Conservation (phyloP, 257 asterid genomes). For the Scutellaria barbata region DNA sequence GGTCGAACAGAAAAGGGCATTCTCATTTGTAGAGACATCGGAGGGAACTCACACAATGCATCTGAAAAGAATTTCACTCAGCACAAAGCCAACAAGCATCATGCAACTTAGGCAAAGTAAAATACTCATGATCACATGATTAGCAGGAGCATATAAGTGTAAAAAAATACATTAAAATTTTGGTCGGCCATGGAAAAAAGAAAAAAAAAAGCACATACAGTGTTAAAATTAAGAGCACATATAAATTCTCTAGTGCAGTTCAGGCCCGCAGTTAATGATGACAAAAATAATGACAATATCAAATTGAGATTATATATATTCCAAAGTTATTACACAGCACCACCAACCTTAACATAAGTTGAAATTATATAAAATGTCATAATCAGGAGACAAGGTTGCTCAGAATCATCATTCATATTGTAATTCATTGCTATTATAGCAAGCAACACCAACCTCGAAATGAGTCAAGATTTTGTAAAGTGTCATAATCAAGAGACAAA, state of each 20-base stretch:
- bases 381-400: slow-evolving; percentile 68
- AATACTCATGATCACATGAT: neutral
- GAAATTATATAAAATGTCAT: slow-evolving; percentile 69
- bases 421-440: neutral
- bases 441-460: slow-evolving; percentile 75
- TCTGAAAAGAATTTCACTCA: slow-evolving; percentile 55
- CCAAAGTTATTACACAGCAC: slow-evolving; percentile 6
- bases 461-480: slow-evolving; percentile 83
- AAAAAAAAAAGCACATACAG: neutral
- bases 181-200: neutral
- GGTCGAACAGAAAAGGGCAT: slow-evolving; percentile 85
- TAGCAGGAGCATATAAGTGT: neutral
- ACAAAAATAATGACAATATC: neutral
- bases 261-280: neutral
- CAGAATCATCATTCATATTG: slow-evolving; percentile 19
- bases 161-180: neutral
- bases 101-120: slow-evolving; percentile 9
- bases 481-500: slow-evolving; percentile 80
- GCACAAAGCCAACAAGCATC: slow-evolving; percentile 12
- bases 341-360: slow-evolving; percentile 67
- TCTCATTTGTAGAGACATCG: slow-evolving; percentile 73
- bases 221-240: neutral
- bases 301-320: neutral
- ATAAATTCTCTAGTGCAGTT: neutral
- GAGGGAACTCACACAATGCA: slow-evolving; percentile 86